These are phyloP conservation scores for Solioccasus polychromus DNA, from an alignment of 768 basidiomycete genomes.

Conservation along the genomic window DNA sequence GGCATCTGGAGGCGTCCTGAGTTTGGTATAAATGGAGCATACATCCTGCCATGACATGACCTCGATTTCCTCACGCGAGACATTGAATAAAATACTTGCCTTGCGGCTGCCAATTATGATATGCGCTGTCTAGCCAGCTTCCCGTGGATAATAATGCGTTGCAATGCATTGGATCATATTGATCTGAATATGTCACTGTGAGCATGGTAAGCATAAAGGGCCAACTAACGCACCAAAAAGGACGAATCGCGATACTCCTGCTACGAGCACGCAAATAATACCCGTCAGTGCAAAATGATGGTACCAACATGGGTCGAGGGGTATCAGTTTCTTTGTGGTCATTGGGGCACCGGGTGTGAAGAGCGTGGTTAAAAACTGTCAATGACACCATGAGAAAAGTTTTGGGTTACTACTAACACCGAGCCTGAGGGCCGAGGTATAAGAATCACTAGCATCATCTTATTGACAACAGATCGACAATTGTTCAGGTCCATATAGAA, in stretches of 20 bases:
- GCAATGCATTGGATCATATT: conserved; percentile 71
- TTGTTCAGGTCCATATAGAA: conserved; percentile 10
- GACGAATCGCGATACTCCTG: conserved; percentile 42
- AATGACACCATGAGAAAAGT: background rate
- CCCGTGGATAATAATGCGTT: conserved; percentile 67
- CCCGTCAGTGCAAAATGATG: conserved; percentile 45
- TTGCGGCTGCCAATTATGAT: conserved; percentile 84
- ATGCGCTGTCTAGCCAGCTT: conserved; percentile 69
- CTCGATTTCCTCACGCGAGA: conserved; percentile 5
- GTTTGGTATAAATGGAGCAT: conserved; percentile 69
- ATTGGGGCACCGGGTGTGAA: too few species aligned
- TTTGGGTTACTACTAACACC: too few species aligned
- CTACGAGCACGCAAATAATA: conserved; percentile 37
- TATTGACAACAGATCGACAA: background rate
- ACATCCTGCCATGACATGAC: conserved; percentile 57
- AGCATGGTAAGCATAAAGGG: conserved; percentile 5
- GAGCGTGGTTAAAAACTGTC: too few species aligned
- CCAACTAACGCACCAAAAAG: conserved; percentile 40
- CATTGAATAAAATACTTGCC: conserved; percentile 41
- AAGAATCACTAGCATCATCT: background rate
- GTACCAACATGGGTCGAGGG: conserved; percentile 47
- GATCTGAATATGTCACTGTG: conserved; percentile 44
- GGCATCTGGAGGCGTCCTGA: conserved; percentile 51
- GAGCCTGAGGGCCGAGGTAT: too few species aligned
- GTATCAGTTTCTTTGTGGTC: conserved; percentile 29